These are phyloP conservation scores for Monosporascus sp. DNA, from an alignment of 2,329 filamentous ascomycete genomes.

Conservation along the genomic window DNA sequence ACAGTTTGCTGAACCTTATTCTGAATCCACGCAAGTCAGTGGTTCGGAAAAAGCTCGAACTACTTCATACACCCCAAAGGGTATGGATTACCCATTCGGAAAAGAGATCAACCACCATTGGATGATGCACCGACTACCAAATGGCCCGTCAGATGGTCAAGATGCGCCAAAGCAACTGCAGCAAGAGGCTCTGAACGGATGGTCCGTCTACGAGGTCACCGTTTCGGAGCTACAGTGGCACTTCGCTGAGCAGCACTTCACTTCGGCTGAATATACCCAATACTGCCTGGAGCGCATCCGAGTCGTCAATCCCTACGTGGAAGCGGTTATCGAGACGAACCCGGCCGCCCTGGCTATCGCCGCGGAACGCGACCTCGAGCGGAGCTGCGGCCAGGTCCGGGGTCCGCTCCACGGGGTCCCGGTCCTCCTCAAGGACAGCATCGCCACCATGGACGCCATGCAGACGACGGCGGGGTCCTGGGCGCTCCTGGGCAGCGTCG, in stretches of 20 bases:
- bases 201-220: background rate
- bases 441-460: slow-evolving; percentile 57
- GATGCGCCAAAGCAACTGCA: background rate
- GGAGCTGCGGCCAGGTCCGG: slow-evolving; percentile 10
- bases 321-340: slow-evolving; percentile 31
- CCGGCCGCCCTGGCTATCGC: slow-evolving; percentile 34
- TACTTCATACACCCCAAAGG: no score
- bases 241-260: background rate
- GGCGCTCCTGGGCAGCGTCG: slow-evolving; percentile 53
- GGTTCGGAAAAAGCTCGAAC: no score
- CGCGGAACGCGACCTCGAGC: slow-evolving; percentile 26
- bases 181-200: background rate
- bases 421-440: slow-evolving; percentile 62
- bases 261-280: background rate
- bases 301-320: slow-evolving; percentile 27
- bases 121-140: background rate
- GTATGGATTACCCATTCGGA: no score
- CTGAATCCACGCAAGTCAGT: no score
- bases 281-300: background rate
- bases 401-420: slow-evolving; percentile 59
- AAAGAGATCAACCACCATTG: no score
- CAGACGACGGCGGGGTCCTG: slow-evolving; percentile 60
- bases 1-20: no score
- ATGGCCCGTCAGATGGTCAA: background rate
- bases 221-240: background rate